Percentiles rank a stretch among this genome's conserved stretches.
phyloP scores from a whole-genome alignment of 2,329 filamentous ascomycete species.

The Fusarium gaditjirri region DNA sequence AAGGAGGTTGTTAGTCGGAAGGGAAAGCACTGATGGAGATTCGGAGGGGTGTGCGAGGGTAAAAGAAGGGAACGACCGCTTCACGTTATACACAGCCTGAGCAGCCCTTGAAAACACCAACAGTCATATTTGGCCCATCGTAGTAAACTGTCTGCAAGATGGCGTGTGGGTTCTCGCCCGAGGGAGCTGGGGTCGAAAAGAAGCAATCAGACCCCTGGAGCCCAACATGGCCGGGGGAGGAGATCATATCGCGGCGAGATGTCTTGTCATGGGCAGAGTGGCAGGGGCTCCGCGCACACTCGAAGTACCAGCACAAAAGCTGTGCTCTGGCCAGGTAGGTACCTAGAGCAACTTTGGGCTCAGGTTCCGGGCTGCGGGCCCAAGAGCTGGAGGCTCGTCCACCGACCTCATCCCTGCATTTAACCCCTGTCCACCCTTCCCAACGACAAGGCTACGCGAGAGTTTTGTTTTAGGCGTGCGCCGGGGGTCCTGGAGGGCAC shows the following conservation, averaged over 20 bases:
- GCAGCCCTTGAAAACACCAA: conserved; percentile 39
- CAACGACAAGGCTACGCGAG: conserved; percentile 44
- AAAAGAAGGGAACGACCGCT: conserved; percentile 51
- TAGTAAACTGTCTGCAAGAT: conserved; percentile 44
- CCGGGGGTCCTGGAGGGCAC: conserved; percentile 25
- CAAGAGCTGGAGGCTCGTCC: conserved; percentile 32
- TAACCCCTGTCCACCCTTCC: conserved; percentile 33
- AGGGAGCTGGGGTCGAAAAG: conserved; percentile 43
- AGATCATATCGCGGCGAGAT: conserved; percentile 41
- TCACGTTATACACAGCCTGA: conserved; percentile 32
- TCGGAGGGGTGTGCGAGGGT: conserved; percentile 50
- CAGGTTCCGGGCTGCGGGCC: conserved; percentile 29
- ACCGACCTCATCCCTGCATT: conserved; percentile 36
- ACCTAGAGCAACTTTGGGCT: conserved; percentile 42
- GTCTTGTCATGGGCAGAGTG: conserved; percentile 27
- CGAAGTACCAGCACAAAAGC: conserved; percentile 18
- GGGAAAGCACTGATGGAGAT: conserved; percentile 41
- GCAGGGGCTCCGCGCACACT: conserved; percentile 22
- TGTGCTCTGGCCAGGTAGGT: conserved; percentile 32
- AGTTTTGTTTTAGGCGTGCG: conserved; percentile 39
- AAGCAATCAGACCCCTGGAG: conserved; percentile 43
- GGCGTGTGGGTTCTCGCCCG: conserved; percentile 46
- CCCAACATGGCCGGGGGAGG: conserved; percentile 36
- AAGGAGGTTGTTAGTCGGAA: conserved; percentile 48
- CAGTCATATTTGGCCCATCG: conserved; percentile 45